These are phyloP conservation scores for Mucor plumbeus DNA, from an alignment of 371 early-diverging fungal genomes.

Conservation along the genomic window DNA sequence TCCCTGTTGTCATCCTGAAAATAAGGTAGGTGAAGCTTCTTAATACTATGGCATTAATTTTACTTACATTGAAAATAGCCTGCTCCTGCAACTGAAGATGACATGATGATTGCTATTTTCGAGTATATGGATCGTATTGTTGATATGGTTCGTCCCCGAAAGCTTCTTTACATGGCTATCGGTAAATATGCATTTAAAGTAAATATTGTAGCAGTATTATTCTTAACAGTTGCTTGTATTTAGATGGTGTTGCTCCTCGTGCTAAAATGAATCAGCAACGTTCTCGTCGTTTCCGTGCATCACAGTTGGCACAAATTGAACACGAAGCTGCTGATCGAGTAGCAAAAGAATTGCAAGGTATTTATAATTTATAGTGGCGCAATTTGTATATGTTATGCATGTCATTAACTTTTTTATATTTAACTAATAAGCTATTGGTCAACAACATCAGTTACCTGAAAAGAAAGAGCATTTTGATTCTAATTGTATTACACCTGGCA, in stretches of 20 bases:
- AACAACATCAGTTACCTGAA: constrained; percentile 54
- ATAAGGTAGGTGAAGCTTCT: constrained; percentile 59
- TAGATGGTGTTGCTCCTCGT: constrained; percentile 99
- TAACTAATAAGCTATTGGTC: constrained; percentile 49
- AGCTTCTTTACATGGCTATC: constrained; percentile 96
- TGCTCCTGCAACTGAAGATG: constrained; percentile 91
- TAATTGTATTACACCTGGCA: constrained; percentile 99
- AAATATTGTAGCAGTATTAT: not conserved
- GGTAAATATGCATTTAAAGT: constrained; percentile 50
- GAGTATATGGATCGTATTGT: constrained; percentile 96
- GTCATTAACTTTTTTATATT: not conserved
- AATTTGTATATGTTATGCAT: not conserved
- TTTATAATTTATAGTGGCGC: not conserved
- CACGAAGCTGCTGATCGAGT: constrained; percentile 75
- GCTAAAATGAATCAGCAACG: constrained; percentile 99
- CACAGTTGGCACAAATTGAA: constrained; percentile 83
- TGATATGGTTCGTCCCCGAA: constrained; percentile 89
- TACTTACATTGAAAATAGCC: constrained; percentile 52
- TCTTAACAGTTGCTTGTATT: not conserved
- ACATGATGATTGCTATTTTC: constrained; percentile 94
- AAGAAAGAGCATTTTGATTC: constrained; percentile 88
- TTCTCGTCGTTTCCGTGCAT: constrained; percentile 96
- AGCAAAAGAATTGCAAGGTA: constrained; percentile 67
- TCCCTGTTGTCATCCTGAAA: constrained; percentile 96
- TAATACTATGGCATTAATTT: not conserved